Percentiles rank a stretch among this genome's conserved stretches.
Conservation (phyloP, 495 filamentous ascomycete genomes). For the Hypoxylon lienhwacheense region DNA sequence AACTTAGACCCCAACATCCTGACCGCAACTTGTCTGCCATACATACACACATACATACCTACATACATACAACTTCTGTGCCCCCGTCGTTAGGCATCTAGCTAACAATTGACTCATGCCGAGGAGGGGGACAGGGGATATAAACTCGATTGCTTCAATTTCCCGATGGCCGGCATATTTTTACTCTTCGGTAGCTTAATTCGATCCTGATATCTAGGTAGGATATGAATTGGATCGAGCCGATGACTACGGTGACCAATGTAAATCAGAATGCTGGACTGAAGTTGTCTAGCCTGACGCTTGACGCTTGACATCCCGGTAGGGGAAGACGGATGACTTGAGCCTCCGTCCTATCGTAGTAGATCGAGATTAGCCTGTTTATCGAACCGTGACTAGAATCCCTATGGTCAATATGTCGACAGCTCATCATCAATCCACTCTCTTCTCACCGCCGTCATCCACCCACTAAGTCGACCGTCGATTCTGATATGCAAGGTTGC, state of each 20-base stretch:
- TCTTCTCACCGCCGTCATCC: slow-evolving; percentile 21
- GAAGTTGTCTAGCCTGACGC: slow-evolving; percentile 12
- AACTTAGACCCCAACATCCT: slow-evolving; percentile 4
- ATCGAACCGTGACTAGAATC: slow-evolving; percentile 20
- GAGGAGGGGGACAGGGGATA: slow-evolving; percentile 10
- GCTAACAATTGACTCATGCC: slow-evolving; percentile 21
- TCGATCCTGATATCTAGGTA: slow-evolving; percentile 5
- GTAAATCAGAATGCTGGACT: slow-evolving; percentile 4
- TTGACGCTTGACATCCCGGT: slow-evolving; percentile 1
- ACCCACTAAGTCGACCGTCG: slow-evolving; percentile 6
- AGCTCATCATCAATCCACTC: slow-evolving; percentile 19
- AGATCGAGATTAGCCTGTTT: slow-evolving; percentile 38
- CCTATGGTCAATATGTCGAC: slow-evolving; percentile 20
- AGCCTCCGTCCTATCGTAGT: slow-evolving; percentile 21
- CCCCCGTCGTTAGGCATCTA: slow-evolving; percentile 4
- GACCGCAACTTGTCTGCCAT: slow-evolving; percentile 31
- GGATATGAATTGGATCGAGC: not conserved
- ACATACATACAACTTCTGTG: not conserved
- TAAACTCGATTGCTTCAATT: slow-evolving; percentile 8
- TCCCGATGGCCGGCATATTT: slow-evolving; percentile 20
- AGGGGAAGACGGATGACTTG: slow-evolving; percentile 11
- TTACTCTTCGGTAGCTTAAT: slow-evolving; percentile 6
- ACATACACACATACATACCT: no score
- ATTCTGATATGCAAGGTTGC: slow-evolving; percentile 33
- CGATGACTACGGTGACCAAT: not conserved